A percentile compares a stretch with the other conserved stretches of the same genome.
These are phyloP conservation scores for Brasenia schreberi DNA, from an alignment of 164 flowering plant species.

Conservation along the genomic window DNA sequence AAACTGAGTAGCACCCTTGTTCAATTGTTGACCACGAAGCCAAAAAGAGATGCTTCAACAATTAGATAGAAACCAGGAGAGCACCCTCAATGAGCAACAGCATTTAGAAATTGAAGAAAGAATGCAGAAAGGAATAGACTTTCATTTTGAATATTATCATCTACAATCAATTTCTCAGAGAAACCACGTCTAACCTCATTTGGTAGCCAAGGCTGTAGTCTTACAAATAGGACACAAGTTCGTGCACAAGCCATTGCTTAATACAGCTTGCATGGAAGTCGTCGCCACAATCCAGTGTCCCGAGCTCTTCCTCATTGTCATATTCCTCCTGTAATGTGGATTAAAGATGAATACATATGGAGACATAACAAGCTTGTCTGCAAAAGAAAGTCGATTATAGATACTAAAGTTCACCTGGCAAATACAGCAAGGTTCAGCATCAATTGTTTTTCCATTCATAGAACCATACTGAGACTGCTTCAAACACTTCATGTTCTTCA, in stretches of 20 bases:
- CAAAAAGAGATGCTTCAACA: no score
- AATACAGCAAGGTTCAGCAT: conserved; percentile 65
- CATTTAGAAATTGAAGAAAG: no score
- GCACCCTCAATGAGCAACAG: no score
- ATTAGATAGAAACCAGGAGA: no score
- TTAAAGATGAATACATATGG: background rate
- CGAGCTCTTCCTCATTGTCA: conserved; percentile 42
- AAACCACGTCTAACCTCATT: no score
- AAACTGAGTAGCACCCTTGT: no score
- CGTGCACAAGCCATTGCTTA: conserved; percentile 62
- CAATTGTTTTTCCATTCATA: conserved; percentile 14
- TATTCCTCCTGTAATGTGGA: conserved; percentile 52
- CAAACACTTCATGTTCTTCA: conserved; percentile 24
- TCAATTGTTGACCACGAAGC: no score
- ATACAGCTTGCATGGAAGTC: conserved; percentile 68
- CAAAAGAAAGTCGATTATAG: background rate
- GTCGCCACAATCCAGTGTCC: conserved; percentile 63
- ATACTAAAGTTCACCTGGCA: conserved; percentile 42
- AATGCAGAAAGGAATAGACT: no score
- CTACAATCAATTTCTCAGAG: no score
- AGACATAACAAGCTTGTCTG: background rate
- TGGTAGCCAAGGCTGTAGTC: conserved; percentile 28
- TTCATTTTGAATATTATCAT: no score
- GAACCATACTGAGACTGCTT: conserved; percentile 32
- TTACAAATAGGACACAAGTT: conserved; percentile 84